Evolutionary conservation across 208 protist genomes (phyloP), one percentile per base, ranked within the genome.

Genomic region (Kentomonas sorsogonicus): DNA sequence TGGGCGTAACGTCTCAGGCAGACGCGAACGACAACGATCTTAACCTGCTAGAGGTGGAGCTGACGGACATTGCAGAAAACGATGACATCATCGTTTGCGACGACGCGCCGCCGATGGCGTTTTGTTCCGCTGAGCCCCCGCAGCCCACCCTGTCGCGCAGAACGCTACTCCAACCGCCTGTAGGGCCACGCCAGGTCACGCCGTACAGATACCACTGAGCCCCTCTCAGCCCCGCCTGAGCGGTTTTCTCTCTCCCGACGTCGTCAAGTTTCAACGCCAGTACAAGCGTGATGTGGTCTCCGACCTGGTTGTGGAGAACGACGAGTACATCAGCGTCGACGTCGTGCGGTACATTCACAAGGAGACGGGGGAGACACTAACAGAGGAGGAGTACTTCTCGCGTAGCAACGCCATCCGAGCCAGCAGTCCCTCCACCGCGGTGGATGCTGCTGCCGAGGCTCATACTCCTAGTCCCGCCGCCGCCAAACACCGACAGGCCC

Each of bases 81-180:
- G 87, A 94, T 53, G 87, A 91, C 4, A 74, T 94, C 31, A 72
- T 91, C 43, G 34, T 94, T 20, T 90, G 76, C 66, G 82, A 94
- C 53, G 72, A 90, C 63, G 72, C 79, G 0, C 66, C 82, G 26
- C 83, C 83, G 16, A 63, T 90, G 30, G 72, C 78, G 6, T 91
- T 94, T 66, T 61, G 61, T 15, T 60, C 63, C 5, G 45, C 72
- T 38, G 41, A 48, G 56, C 41, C 54, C 20, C 46, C 22, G 23
- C n/a, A 16, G 23, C 22, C 11, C 20, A 22, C 18, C 4, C 27
- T 16, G n/a, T n/a, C n/a, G 6, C 33, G 20, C 22, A 53, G 61
- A 67, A 62, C 52, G 29, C 53, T 16, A 51, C 9, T 13, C 29
- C 18, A 53, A 27, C 36, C 29, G 6, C 27, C 23, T n/a, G 9